Conservation (phyloP, 179 eudicot species). For the Beta macrorhiza region DNA sequence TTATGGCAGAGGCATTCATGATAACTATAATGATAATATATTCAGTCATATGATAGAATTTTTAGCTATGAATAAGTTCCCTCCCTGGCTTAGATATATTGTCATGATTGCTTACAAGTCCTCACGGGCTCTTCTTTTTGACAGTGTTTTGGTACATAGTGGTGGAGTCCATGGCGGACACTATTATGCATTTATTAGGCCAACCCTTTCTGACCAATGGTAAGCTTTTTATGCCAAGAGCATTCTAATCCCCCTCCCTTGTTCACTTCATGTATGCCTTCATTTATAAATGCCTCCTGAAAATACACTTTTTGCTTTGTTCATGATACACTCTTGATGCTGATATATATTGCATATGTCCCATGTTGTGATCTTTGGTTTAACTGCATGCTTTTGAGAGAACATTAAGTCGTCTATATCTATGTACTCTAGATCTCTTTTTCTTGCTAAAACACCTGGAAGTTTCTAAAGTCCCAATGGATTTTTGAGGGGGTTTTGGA, state of each 20-base stretch:
- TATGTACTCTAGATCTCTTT: neutral
- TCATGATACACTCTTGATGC: neutral
- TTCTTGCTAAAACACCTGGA: neutral
- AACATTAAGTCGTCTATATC: neutral
- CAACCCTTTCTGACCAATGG: constrained; percentile 81
- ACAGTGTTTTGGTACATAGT: constrained; percentile 91
- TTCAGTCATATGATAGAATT: neutral
- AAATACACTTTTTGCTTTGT: neutral
- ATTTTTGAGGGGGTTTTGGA: neutral
- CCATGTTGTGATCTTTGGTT: neutral
- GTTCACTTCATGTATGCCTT: neutral
- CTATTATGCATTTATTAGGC: constrained; percentile 80
- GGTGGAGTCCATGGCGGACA: constrained; percentile 92
- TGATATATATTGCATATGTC: too few species aligned
- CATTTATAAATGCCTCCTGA: neutral
- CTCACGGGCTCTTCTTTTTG: neutral
- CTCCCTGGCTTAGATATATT: neutral
- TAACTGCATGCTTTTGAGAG: too few species aligned
- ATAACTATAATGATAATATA: neutral
- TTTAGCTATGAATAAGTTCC: neutral
- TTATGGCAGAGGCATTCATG: neutral
- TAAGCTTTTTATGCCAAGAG: constrained; percentile 24
- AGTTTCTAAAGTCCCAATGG: neutral
- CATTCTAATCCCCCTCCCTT: too few species aligned
- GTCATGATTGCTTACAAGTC: neutral